These are phyloP conservation scores for Fusarium armeniacum DNA, from an alignment of 2,329 filamentous ascomycete genomes.

Conservation along the genomic window DNA sequence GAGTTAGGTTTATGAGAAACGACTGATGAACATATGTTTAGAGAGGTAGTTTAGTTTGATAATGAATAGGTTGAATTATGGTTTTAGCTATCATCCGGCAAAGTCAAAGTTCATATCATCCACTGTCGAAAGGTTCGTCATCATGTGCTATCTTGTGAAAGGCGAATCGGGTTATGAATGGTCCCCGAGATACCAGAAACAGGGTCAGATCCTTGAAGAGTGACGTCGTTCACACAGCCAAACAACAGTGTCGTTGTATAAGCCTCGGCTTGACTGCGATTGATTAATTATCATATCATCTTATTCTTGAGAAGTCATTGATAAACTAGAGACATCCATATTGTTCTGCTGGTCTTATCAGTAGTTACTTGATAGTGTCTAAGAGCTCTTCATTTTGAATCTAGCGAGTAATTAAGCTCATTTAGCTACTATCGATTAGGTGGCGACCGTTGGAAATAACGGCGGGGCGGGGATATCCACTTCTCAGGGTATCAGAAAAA, in stretches of 20 bases:
- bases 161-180: slow-evolving; percentile 42
- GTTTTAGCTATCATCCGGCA: background rate
- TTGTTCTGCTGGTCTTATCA: background rate
- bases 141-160: slow-evolving; percentile 42
- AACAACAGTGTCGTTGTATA: background rate
- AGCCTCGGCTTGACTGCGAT: slow-evolving; percentile 19
- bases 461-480: background rate
- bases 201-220: slow-evolving; percentile 44
- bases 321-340: background rate
- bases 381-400: background rate
- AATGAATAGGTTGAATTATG: slow-evolving; percentile 1
- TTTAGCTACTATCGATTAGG: background rate
- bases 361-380: background rate
- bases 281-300: background rate
- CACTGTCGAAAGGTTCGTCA: slow-evolving; percentile 40
- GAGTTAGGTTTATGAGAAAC: background rate
- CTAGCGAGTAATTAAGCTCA: background rate
- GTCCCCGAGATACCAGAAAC: slow-evolving; percentile 45
- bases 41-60: background rate
- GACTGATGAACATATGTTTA: background rate
- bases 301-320: background rate
- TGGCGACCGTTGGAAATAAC: slow-evolving; percentile 16
- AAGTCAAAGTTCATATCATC: slow-evolving; percentile 13
- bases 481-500: no score
- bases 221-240: slow-evolving; percentile 44